Conservation (phyloP, 192 early-diverging fungal genomes). For the Gryganskiella cystojenkinii region DNA sequence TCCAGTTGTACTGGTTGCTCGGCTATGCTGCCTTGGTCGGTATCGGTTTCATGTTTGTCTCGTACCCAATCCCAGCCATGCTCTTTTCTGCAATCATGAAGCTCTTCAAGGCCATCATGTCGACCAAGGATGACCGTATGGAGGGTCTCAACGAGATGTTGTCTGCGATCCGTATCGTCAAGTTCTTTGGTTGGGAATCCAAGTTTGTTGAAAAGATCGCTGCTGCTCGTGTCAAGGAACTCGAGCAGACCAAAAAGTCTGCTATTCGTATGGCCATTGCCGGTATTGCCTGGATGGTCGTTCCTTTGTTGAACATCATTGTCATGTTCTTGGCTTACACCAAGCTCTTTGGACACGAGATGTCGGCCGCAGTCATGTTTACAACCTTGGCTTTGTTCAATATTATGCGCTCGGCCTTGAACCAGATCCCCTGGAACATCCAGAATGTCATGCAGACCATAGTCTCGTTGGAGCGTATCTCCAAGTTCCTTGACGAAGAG, state of each 20-base stretch:
- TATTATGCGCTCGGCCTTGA: slow-evolving; percentile 68
- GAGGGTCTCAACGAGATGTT: slow-evolving; percentile 83
- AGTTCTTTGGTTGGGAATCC: slow-evolving; percentile 89
- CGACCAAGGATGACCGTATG: slow-evolving; percentile 79
- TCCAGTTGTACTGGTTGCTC: slow-evolving; percentile 76
- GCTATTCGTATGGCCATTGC: too few relatives aligned
- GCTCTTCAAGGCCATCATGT: slow-evolving; percentile 64
- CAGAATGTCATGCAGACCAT: too few relatives aligned
- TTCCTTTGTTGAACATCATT: slow-evolving; percentile 66
- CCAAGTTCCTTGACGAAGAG: not conserved
- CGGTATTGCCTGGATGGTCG: slow-evolving; percentile 50
- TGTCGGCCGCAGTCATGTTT: slow-evolving; percentile 37
- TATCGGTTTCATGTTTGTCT: slow-evolving; percentile 70
- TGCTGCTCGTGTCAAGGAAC: slow-evolving; percentile 49
- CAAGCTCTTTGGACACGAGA: slow-evolving; percentile 53
- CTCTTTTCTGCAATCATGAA: slow-evolving; percentile 53
- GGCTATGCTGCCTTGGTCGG: slow-evolving; percentile 85
- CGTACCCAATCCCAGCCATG: slow-evolving; percentile 67
- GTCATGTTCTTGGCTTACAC: slow-evolving; percentile 68
- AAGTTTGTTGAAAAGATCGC: slow-evolving; percentile 79
- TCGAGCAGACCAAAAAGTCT: too few relatives aligned
- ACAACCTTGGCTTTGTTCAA: slow-evolving; percentile 72
- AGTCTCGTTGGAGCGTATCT: too few relatives aligned
- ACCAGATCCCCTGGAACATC: slow-evolving; percentile 65
- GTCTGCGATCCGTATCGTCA: slow-evolving; percentile 89